These are phyloP conservation scores for Mortierella sp. DNA, from an alignment of 371 early-diverging fungal species.

Conservation along the genomic window DNA sequence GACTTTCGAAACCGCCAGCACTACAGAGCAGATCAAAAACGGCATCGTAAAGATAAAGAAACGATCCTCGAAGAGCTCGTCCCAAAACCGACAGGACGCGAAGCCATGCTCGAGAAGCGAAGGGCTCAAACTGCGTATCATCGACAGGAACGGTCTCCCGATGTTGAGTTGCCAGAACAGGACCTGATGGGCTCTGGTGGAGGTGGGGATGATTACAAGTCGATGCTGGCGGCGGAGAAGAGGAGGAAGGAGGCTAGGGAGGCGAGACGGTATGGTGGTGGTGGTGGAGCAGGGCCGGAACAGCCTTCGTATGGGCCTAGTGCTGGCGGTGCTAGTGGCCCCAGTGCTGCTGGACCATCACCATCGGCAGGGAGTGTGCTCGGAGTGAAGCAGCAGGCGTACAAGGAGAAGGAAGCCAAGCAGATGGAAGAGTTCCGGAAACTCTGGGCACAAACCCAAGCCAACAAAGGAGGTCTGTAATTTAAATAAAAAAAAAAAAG, in stretches of 20 bases:
- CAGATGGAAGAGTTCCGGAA: constrained; percentile 60
- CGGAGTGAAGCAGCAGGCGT: constrained; percentile 55
- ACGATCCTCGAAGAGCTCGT: constrained; percentile 83
- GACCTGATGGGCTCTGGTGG: constrained; percentile 74
- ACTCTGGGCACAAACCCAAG: constrained; percentile 58
- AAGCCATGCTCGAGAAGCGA: constrained; percentile 78
- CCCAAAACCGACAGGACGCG: constrained; percentile 86
- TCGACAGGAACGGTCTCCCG: constrained; percentile 78
- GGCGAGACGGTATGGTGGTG: constrained; percentile 50
- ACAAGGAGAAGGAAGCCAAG: constrained; percentile 60
- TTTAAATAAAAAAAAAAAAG: background rate
- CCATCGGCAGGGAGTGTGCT: background rate
- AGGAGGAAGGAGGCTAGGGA: constrained; percentile 64
- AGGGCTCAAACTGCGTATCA: constrained; percentile 75
- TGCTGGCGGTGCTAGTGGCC: background rate
- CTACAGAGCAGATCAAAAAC: constrained; percentile 67
- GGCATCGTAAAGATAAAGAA: constrained; percentile 67
- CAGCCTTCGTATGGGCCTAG: background rate
- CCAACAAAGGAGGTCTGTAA: constrained; percentile 31
- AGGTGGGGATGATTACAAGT: constrained; percentile 64
- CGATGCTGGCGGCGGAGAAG: constrained; percentile 66
- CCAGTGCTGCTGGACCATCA: constrained; percentile 1
- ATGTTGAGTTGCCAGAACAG: constrained; percentile 80
- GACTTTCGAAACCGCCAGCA: constrained; percentile 56
- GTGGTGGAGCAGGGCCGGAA: background rate